Conservation (phyloP, 805 yeast genomes). For the Ogataea saltuana region DNA sequence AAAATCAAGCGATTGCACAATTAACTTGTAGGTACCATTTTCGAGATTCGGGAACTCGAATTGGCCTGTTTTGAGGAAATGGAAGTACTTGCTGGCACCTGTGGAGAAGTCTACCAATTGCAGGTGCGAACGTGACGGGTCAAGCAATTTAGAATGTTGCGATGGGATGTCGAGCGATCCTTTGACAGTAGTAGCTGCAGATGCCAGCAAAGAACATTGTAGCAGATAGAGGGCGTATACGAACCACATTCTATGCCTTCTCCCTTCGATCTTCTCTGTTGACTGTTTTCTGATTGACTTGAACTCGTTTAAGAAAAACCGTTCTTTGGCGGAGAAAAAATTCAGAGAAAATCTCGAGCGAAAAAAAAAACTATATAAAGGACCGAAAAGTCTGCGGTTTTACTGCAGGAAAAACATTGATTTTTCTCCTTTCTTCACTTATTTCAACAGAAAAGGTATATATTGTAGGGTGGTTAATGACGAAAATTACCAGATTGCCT, state of each 20-base stretch:
- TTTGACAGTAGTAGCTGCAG: conserved; percentile 4
- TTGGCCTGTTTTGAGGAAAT: conserved; percentile 20
- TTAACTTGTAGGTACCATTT: conserved; percentile 18
- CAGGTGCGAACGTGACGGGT: conserved; percentile 17
- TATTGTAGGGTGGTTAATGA: conserved; percentile 43
- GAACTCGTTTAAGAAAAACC: too few relatives aligned
- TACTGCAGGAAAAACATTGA: conserved; percentile 2
- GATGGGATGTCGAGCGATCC: conserved; percentile 7
- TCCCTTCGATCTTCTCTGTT: not conserved
- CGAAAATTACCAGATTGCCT: conserved; percentile 35
- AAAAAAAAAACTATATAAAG: conserved; percentile 5
- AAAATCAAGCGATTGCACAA: conserved; percentile 25
- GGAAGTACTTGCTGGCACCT: conserved; percentile 3
- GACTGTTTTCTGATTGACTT: not conserved
- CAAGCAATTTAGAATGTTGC: conserved; percentile 14
- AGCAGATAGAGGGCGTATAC: not conserved
- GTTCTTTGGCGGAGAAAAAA: not conserved
- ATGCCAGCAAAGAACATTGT: not conserved
- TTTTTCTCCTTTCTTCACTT: conserved; percentile 33
- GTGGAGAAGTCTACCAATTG: not conserved
- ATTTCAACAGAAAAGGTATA: conserved; percentile 35
- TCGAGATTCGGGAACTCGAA: conserved; percentile 14
- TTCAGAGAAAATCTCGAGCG: not conserved
- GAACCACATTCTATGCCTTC: not conserved
- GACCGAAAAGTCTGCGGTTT: not conserved